phyloP scores from a whole-genome alignment of 2,329 filamentous ascomycete species.

The Alternaria tenuissima region DNA sequence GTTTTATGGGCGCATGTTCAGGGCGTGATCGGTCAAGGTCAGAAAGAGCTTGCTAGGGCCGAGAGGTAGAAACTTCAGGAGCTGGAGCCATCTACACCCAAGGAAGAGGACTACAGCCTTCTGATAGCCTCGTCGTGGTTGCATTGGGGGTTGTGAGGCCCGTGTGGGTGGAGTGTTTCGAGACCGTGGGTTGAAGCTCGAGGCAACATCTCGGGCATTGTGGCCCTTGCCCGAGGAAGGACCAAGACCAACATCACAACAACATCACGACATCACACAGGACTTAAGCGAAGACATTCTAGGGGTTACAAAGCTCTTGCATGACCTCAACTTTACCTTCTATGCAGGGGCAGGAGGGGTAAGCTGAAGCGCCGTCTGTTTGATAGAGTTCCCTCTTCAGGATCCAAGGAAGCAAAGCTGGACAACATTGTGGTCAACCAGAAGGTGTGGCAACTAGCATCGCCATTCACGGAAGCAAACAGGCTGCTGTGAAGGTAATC shows the following conservation, averaged over 20 bases:
- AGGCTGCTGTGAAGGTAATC: neutral
- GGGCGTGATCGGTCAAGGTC: neutral
- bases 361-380: neutral
- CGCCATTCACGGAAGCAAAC: conserved; percentile 12
- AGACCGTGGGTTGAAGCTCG: neutral
- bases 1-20: neutral
- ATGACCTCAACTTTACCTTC: conserved; percentile 4
- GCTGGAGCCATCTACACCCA: too few relatives aligned
- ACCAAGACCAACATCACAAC: conserved; percentile 1
- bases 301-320: neutral
- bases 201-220: neutral
- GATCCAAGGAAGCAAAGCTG: conserved; percentile 2
- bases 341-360: neutral
- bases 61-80: neutral
- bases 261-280: neutral
- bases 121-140: neutral
- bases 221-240: neutral
- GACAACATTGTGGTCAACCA: neutral
- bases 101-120: neutral
- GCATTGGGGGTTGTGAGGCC: neutral
- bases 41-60: neutral
- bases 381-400: neutral
- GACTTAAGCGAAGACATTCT: neutral
- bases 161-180: conserved; percentile 2
- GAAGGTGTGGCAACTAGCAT: neutral